Base-by-base conservation (phyloP, 768 basidiomycete genomes). In the Suillus luteus region DNA sequence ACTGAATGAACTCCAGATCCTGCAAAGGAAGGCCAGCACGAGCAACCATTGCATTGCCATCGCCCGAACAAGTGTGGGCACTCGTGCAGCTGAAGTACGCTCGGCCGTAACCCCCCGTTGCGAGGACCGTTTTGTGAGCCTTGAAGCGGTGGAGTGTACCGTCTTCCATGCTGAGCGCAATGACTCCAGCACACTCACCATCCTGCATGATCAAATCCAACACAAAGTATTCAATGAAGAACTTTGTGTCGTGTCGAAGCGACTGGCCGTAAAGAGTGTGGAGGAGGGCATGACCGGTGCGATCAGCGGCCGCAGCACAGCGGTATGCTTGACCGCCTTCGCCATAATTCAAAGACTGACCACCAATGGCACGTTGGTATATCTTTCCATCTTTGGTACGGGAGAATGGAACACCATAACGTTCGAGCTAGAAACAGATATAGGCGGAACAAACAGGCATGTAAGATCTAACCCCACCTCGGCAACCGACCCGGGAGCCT, bases 191-290 rank as follows among this genome's bases (percentile, higher is more conserved):
- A 82, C 97, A 99, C 79, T 98, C 95, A 69, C 96, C 97, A 67
- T 92, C 95, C 76, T 99, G 84, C 97, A 99, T 99, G 77, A 99
- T 94, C 65, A 99, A 82, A 77, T 99, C 97, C 63, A 96, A 86
- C 17, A 96, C 97, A 77, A 99, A 99, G 79, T 96, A 99, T 77
- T 99, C 97, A 78, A 99, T 99, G 83, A 99, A 99, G 80, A 98
- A 99, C 79, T 99, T 96, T 76, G 97, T 99, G 83, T 99, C 89
- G 83, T 99, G 97, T 63, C 95, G 91, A 65, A 99, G 87, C 64
- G 96, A 98, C 82, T 99, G 97, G 69, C 97, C 97, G 72, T 99
- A 99, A 61, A 99, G 92, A 7, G 96, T 97, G 83, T 99, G 97
- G 46, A 99, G 87, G 73, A 99, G 87, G 24, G 97, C 97, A 73